These are phyloP conservation scores for Sporothrix humicola DNA, from an alignment of 2,329 filamentous ascomycete species.

Conservation along the genomic window DNA sequence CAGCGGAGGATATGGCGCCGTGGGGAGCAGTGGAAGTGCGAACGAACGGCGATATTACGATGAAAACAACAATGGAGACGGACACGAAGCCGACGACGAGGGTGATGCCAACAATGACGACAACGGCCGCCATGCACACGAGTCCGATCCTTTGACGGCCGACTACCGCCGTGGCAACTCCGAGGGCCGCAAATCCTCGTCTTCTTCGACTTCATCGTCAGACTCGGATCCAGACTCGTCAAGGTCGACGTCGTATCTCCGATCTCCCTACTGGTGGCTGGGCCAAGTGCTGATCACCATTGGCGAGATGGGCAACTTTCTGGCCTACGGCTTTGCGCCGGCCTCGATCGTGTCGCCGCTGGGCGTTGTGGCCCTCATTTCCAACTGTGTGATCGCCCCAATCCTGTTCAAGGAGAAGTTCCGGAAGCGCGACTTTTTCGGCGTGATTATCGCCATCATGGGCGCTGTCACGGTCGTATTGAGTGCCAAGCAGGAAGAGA, in stretches of 20 bases:
- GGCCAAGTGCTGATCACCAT: conserved; percentile 91
- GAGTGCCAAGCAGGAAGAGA: conserved; percentile 87
- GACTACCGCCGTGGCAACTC: conserved; percentile 55
- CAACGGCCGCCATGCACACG: conserved; percentile 47
- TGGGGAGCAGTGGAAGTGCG: conserved; percentile 15
- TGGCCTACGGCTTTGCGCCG: conserved; percentile 96
- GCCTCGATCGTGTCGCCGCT: conserved; percentile 96
- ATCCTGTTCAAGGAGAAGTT: conserved; percentile 92
- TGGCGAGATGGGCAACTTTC: conserved; percentile 93
- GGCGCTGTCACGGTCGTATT: conserved; percentile 93
- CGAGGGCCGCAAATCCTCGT: conserved; percentile 42
- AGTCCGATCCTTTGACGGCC: conserved; percentile 59
- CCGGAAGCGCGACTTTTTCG: conserved; percentile 81
- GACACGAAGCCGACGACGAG: conserved; percentile 38
- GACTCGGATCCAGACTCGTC: conserved; percentile 44
- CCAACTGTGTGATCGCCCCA: conserved; percentile 95
- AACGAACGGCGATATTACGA: background rate
- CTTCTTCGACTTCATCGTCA: background rate
- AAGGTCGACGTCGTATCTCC: conserved; percentile 70
- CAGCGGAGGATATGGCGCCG: conserved; percentile 25
- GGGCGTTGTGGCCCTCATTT: conserved; percentile 94
- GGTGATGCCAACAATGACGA: conserved; percentile 46
- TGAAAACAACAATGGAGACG: conserved; percentile 37
- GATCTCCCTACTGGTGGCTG: conserved; percentile 94
- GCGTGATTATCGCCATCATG: conserved; percentile 82